phyloP scores from a whole-genome alignment of 2,329 filamentous ascomycete genomes.

The Verticillium klebahnii region DNA sequence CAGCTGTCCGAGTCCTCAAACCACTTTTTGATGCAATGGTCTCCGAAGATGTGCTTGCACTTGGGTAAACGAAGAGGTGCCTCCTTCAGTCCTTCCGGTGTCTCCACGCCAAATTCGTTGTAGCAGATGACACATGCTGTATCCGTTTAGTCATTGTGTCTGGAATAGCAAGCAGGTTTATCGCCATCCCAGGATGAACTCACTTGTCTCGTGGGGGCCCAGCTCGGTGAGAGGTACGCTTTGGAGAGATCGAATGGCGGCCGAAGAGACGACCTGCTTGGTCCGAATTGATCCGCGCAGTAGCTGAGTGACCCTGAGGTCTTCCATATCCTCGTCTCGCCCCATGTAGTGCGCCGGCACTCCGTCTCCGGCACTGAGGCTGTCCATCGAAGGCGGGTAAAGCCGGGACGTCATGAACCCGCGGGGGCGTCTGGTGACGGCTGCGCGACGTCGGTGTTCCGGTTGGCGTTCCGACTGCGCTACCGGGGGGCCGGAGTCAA shows the following conservation, averaged over 20 bases:
- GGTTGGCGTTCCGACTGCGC: background rate
- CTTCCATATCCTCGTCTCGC: background rate
- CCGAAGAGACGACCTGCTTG: slow-evolving; percentile 43
- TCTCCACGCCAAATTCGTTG: slow-evolving; percentile 53
- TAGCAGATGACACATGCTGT: slow-evolving; percentile 61
- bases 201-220: slow-evolving; percentile 42
- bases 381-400: background rate
- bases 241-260: slow-evolving; percentile 40
- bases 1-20: slow-evolving; percentile 58
- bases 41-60: slow-evolving; percentile 61
- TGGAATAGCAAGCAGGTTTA: background rate
- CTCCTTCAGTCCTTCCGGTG: slow-evolving; percentile 55
- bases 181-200: slow-evolving; percentile 12
- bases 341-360: background rate
- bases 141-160: background rate
- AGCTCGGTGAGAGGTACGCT: slow-evolving; percentile 40
- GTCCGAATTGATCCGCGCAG: slow-evolving; percentile 37
- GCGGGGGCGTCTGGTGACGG: background rate
- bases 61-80: slow-evolving; percentile 52
- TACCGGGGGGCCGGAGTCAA: background rate
- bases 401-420: background rate
- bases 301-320: slow-evolving; percentile 37
- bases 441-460: slow-evolving; percentile 4
- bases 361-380: background rate
- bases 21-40: slow-evolving; percentile 63